Base-by-base conservation (phyloP, 2,329 filamentous ascomycete species). In the Akanthomyces dipterigenus region DNA sequence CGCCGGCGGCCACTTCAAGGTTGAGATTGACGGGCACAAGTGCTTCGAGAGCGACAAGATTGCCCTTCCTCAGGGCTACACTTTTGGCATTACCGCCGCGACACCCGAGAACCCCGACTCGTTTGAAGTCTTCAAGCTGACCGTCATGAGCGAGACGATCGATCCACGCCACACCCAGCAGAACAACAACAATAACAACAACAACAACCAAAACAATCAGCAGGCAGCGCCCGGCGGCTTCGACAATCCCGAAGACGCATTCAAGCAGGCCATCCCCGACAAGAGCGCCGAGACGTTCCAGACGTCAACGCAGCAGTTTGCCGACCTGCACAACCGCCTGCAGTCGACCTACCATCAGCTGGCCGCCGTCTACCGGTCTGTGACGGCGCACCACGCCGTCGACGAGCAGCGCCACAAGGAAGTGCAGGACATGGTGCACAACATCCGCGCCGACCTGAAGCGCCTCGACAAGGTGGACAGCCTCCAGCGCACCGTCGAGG, bases 51-150 rank as follows among this genome's bases (percentile, higher is more conserved):
- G 87, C 57, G 78, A 87, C 73, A 89, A 91, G 79, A 82, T 98
- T 69, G 80, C 79, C 64, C 82, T 99, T 26, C 95, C 93, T 3
- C 69, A 82, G 2, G 90, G 90, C 66, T 96, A 98, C 78, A 83
- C 84, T 72, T 90, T 96, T 66, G 95, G 95, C 68, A 78, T 99
- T 67, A 91, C 89, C 14, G 95, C 93, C 46, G 90, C 91, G 18
- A 93, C 91, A 3, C 90, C 91, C 34, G 93, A 98, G 67, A 93
- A 87, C 68, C 92, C 95, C 0, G 95, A 99, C 76, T 96, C 91
- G 5, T 96, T 97, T 70, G 95, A 99, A 75, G 75, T 96, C 66
- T 95, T 93, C 80, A 96, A 93, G 72, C 83, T 98, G 71, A 82
- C 89, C 40, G 84, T 95, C 56, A 85, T 87, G 70, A 87, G 83